Evolutionary conservation across 768 basidiomycete species (phyloP).

Genomic region (Podaxis mareebaensis): DNA sequence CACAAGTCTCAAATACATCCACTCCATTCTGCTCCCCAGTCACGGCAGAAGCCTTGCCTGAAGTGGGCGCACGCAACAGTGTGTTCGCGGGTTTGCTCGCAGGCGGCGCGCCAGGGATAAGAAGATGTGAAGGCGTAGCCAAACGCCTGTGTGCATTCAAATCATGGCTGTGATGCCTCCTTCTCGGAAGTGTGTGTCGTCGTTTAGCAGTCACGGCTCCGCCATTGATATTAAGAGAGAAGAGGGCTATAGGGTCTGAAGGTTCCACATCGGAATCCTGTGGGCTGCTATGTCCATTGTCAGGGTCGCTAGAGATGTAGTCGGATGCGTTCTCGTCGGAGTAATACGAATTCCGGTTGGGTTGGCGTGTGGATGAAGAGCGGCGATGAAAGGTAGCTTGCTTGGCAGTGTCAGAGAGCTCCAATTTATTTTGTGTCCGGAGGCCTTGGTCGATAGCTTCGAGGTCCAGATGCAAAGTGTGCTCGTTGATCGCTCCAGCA

Average conservation of each 20-base stretch:
- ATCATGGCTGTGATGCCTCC: not conserved
- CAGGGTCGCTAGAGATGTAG: not conserved
- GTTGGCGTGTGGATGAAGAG: not conserved
- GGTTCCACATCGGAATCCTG: not conserved
- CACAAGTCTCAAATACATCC: not conserved
- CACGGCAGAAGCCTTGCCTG: not conserved
- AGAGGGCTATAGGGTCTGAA: not conserved
- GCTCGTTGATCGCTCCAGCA: not conserved
- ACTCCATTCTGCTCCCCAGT: too few species aligned
- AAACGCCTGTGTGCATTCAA: constrained; percentile 28
- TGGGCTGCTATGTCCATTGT: not conserved
- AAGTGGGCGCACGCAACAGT: not conserved
- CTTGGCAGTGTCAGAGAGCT: not conserved
- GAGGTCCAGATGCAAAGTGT: not conserved
- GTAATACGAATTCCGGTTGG: not conserved
- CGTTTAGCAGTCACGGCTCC: not conserved
- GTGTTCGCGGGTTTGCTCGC: constrained; percentile 35
- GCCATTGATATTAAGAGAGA: not conserved
- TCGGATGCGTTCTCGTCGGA: not conserved
- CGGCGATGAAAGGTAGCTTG: not conserved
- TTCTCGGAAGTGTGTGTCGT: constrained; percentile 13
- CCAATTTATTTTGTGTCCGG: not conserved
- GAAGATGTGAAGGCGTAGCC: constrained; percentile 55
- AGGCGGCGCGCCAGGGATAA: constrained; percentile 60
- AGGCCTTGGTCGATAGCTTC: constrained; percentile 7